Conservation (phyloP, 2,329 filamentous ascomycete genomes). For the Venturia oleaginea region DNA sequence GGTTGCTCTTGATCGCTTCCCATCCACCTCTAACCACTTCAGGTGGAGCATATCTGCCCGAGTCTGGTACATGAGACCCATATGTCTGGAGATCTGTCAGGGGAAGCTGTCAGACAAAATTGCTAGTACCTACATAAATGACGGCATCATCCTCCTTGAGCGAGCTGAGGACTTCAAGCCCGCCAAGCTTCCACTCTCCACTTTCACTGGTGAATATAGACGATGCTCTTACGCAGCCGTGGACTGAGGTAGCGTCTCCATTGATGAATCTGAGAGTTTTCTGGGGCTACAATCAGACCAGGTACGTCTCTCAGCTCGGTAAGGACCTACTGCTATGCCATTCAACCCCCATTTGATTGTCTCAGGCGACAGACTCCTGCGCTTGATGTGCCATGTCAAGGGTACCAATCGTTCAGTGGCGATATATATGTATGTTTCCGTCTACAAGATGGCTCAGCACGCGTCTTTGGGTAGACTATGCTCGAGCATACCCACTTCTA, state of each 20-base stretch:
- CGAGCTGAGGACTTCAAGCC: constrained; percentile 87
- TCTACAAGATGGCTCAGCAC: constrained; percentile 42
- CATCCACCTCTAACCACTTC: constrained; percentile 83
- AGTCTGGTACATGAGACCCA: constrained; percentile 78
- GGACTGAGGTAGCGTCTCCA: constrained; percentile 81
- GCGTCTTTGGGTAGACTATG: not conserved
- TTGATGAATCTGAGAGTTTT: constrained; percentile 96
- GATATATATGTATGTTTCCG: constrained; percentile 91
- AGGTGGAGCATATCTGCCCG: constrained; percentile 73
- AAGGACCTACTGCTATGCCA: constrained; percentile 59
- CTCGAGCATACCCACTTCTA: constrained; percentile 55
- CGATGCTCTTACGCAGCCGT: constrained; percentile 74
- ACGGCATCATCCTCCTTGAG: constrained; percentile 93
- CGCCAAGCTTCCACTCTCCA: constrained; percentile 93
- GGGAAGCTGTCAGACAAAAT: not conserved
- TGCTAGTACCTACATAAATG: constrained; percentile 58
- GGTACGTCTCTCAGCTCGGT: constrained; percentile 12
- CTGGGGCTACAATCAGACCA: constrained; percentile 31
- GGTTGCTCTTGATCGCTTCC: constrained; percentile 79
- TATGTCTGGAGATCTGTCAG: constrained; percentile 51
- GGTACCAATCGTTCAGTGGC: constrained; percentile 86
- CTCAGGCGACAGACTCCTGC: constrained; percentile 80
- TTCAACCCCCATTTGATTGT: constrained; percentile 95
- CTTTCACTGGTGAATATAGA: constrained; percentile 92
- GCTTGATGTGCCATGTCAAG: constrained; percentile 79